Percentiles rank a stretch among this genome's conserved stretches.
Evolutionary conservation across 306 rosid genomes (phyloP).

Genomic region (Begonia fuchsioides): DNA sequence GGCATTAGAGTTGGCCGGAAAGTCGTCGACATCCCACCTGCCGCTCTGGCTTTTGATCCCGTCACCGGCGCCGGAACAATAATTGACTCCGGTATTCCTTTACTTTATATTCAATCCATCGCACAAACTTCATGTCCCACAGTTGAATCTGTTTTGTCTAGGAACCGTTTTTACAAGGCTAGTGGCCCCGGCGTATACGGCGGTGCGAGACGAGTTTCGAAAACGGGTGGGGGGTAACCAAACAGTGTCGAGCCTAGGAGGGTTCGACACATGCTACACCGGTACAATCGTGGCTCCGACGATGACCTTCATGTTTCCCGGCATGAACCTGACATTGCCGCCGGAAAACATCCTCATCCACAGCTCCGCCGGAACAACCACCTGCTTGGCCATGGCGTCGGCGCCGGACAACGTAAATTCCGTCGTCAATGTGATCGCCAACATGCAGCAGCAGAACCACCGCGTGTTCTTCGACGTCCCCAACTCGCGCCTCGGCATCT

Average conservation of each 20-base stretch:
- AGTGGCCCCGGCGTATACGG: constrained; percentile 53
- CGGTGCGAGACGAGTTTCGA: constrained; percentile 59
- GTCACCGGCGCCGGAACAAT: constrained; percentile 77
- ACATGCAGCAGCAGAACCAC: constrained; percentile 91
- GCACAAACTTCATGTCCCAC: neutral
- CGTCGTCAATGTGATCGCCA: constrained; percentile 80
- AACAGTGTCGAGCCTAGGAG: constrained; percentile 49
- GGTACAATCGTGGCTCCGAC: constrained; percentile 59
- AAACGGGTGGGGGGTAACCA: constrained; percentile 30
- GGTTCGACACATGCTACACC: constrained; percentile 80
- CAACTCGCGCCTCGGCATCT: constrained; percentile 68
- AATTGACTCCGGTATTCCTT: constrained; percentile 63
- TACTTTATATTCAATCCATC: neutral
- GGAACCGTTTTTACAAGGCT: constrained; percentile 86
- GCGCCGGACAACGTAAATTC: constrained; percentile 83
- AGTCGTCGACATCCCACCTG: constrained; percentile 65
- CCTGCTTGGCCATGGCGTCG: constrained; percentile 76
- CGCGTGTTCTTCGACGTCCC: constrained; percentile 70
- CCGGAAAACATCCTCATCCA: constrained; percentile 61
- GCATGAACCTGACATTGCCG: constrained; percentile 80
- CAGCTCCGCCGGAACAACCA: constrained; percentile 49
- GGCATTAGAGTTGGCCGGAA: constrained; percentile 61
- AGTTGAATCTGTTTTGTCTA: constrained; percentile 3
- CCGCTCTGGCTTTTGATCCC: constrained; percentile 63
- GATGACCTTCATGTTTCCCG: constrained; percentile 65